Percentiles rank a stretch among this genome's conserved stretches.
These are phyloP conservation scores for Dictyostelium firmibasis DNA, from an alignment of 78 protist species.

Conservation along the genomic window DNA sequence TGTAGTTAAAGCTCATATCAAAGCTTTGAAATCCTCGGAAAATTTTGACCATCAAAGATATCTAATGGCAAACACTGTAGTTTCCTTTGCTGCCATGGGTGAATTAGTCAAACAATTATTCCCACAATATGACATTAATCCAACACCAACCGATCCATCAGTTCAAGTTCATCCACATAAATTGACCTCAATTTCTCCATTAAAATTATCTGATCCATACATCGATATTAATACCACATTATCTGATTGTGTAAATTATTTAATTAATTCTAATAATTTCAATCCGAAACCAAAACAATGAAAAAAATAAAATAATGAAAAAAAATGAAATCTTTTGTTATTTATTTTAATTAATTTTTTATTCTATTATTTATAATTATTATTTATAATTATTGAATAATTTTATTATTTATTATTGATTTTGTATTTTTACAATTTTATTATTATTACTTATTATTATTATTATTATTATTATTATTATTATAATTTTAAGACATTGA, in stretches of 20 bases:
- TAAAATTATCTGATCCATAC: not conserved
- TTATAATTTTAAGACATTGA: not conserved
- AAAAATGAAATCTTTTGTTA: too few species aligned
- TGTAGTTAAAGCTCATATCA: not conserved
- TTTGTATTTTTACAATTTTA: too few species aligned
- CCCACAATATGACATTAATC: constrained; percentile 11
- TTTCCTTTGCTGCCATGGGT: not conserved
- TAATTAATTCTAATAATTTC: not conserved
- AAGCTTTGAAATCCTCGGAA: not conserved
- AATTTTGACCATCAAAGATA: not conserved
- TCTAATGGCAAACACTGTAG: not conserved
- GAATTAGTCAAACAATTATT: not conserved
- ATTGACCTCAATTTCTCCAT: not conserved
- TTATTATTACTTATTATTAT: too few species aligned
- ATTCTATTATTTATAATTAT: too few species aligned
- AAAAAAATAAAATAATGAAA: not conserved
- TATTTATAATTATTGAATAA: not conserved
- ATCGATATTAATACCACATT: not conserved
- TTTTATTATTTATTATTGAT: too few species aligned
- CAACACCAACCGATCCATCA: not conserved
- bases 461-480: too few species aligned
- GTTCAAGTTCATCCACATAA: not conserved
- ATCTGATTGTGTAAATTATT: not conserved
- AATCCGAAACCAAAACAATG: not conserved
- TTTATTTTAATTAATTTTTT: too few species aligned